Base-by-base conservation (phyloP, 345 rosid genomes). In the Citrus inodora region DNA sequence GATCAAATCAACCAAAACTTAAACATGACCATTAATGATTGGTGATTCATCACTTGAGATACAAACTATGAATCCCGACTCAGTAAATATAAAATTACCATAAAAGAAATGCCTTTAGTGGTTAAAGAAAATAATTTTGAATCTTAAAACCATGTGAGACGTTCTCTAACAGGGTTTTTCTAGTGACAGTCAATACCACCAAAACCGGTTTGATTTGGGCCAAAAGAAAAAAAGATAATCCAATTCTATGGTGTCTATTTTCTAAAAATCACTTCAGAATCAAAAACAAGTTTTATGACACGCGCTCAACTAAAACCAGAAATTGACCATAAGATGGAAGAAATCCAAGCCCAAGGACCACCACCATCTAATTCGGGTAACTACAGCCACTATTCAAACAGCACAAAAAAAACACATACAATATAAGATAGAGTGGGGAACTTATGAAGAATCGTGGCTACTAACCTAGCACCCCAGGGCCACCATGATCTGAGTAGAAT, bases 401-500 rank as follows among this genome's bases (percentile, higher is more conserved):
- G 24, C 21, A 58, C 14, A 5, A 28, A 10, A 1, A 55, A 16
- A 27, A 46, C 24, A 10, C 22, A 69, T 6, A 7, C 60, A 28
- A 40, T 32, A 1, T 21, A 7, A 22, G 5, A 35, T 22, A 40
- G 24, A 51, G 7, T 19, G 2, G 27, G 4, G 4, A 40, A 51
- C 22, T 28, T 13, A 67, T 11, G 64, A 28, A 66, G 64, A 33
- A 62, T 64, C 10, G 24, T 11, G 40, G 78, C 21, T 80, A 89
- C 98, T 85, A 70, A 97, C 99, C 98, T 21, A 97, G 92, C 73
- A 93, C 92, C 46, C 98, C 98, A 33, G 99, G 97, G 82, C 98
- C 98, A 7, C 98, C 99, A 82, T 97, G 98, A 79, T 93, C 98
- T 14, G 92, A 76, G 51, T 94, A 94, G 82, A 84, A 93, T 28